Evolutionary conservation across 495 filamentous ascomycete species (phyloP).

Genomic region (Aspergillus conjunctus): DNA sequence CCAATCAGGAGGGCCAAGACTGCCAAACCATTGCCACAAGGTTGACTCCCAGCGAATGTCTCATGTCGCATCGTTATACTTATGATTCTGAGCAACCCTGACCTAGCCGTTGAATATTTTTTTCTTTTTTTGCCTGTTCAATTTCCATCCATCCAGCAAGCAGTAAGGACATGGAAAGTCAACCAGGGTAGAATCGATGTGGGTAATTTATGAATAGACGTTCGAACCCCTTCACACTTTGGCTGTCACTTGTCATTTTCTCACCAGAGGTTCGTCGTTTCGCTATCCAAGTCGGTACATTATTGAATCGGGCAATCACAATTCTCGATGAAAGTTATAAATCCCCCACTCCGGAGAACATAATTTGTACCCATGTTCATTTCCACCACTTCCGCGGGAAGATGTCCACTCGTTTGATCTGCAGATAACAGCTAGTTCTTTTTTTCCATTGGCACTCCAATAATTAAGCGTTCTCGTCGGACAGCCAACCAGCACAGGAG

Average conservation of each 20-base stretch:
- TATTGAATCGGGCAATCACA: background rate
- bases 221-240: too few species aligned
- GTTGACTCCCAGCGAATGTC: constrained; percentile 23
- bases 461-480: background rate
- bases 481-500: background rate
- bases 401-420: background rate
- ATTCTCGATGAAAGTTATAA: background rate
- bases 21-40: constrained; percentile 23
- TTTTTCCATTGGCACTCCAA: background rate
- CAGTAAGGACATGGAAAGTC: background rate
- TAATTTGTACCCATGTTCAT: background rate
- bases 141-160: background rate
- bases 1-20: constrained; percentile 21
- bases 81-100: constrained; percentile 12
- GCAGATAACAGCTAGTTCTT: background rate
- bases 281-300: background rate
- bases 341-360: background rate
- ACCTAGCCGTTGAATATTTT: background rate
- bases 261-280: constrained; percentile 4
- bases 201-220: too few species aligned
- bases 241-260: background rate
- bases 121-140: background rate
- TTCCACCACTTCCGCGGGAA: background rate
- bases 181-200: too few species aligned
- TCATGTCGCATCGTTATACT: constrained; percentile 24